These are phyloP conservation scores for Guyanaporus albipodus DNA, from an alignment of 768 basidiomycete genomes.

Conservation along the genomic window DNA sequence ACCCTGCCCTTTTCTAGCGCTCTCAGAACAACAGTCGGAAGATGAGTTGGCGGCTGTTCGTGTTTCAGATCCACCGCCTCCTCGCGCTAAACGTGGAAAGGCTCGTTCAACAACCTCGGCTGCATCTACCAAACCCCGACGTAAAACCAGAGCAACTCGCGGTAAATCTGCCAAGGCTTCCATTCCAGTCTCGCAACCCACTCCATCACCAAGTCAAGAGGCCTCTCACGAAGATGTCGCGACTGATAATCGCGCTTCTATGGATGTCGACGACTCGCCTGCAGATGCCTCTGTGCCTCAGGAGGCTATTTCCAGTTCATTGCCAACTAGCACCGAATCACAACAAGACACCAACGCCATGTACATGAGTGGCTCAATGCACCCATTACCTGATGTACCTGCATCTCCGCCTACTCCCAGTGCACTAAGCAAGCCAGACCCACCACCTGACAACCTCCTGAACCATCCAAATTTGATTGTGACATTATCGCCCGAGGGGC, in stretches of 20 bases:
- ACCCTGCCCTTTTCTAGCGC: conserved; percentile 42
- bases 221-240: not conserved
- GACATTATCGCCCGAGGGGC: conserved; percentile 10
- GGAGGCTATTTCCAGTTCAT: not conserved
- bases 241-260: not conserved
- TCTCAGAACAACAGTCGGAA: conserved; percentile 18
- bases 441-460: not conserved
- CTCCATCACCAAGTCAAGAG: conserved; percentile 11
- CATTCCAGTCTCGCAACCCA: conserved; percentile 9
- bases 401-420: not conserved
- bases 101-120: conserved; percentile 22
- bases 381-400: not conserved
- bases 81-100: conserved; percentile 17
- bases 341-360: not conserved
- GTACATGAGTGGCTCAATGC: not conserved
- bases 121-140: conserved; percentile 20
- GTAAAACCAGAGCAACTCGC: conserved; percentile 21
- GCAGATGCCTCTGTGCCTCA: not conserved
- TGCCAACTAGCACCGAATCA: not conserved
- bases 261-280: not conserved
- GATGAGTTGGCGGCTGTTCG: conserved; percentile 18
- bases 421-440: not conserved
- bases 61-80: conserved; percentile 11
- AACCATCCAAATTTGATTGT: conserved; percentile 10
- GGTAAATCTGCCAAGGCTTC: conserved; percentile 20